Conservation (phyloP, 2,329 filamentous ascomycete genomes). For the Blastomyces parvus region DNA sequence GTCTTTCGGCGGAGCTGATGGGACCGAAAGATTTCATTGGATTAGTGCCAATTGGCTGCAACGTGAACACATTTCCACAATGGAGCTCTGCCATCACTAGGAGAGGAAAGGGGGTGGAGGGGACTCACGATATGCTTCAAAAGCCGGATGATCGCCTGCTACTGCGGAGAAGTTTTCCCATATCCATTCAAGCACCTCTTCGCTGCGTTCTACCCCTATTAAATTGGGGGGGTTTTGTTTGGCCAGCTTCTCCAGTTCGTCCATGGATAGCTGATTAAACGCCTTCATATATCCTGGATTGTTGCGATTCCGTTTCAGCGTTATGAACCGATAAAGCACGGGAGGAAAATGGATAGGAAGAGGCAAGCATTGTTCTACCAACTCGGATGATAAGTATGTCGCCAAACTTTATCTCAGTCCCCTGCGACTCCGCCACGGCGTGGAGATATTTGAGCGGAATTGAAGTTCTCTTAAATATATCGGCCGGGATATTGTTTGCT, state of each 20-base stretch:
- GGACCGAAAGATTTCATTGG: background rate
- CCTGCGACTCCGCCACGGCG: slow-evolving; percentile 34
- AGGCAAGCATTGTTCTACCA: slow-evolving; percentile 35
- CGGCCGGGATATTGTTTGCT: slow-evolving; percentile 32
- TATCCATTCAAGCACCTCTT: slow-evolving; percentile 47
- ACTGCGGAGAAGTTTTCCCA: slow-evolving; percentile 52
- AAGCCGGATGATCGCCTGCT: slow-evolving; percentile 48
- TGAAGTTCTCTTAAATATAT: slow-evolving; percentile 34
- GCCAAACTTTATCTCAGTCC: slow-evolving; percentile 40
- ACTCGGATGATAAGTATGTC: slow-evolving; percentile 46
- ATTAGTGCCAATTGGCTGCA: background rate
- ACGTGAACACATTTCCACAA: background rate
- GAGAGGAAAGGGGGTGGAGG: slow-evolving; percentile 28
- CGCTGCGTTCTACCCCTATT: slow-evolving; percentile 42
- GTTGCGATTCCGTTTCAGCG: background rate
- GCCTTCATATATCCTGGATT: slow-evolving; percentile 16
- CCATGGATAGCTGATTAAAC: slow-evolving; percentile 10
- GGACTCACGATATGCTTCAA: slow-evolving; percentile 36
- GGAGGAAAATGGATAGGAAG: background rate
- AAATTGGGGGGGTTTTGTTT: slow-evolving; percentile 26
- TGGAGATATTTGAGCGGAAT: slow-evolving; percentile 30
- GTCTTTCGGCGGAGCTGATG: slow-evolving; percentile 10
- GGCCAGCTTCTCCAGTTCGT: slow-evolving; percentile 9
- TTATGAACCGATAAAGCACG: background rate
- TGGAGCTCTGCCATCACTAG: slow-evolving; percentile 17